A percentile compares a stretch with the other conserved stretches of the same genome.
Conservation (phyloP, 2,329 filamentous ascomycete species). For the Pyrenophora tritici-repentis region DNA sequence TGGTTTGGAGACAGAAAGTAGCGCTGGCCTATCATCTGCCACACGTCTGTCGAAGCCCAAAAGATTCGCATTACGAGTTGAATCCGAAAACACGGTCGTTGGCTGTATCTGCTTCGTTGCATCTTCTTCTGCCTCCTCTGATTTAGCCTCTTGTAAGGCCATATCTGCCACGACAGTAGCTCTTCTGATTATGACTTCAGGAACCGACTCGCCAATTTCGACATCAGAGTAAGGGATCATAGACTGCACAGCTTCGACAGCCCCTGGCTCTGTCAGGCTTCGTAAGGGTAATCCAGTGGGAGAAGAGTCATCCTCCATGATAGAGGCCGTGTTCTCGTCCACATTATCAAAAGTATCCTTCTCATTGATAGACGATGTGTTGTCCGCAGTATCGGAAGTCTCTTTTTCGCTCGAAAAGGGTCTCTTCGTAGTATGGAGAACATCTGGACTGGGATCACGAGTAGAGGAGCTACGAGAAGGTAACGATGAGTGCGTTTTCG, state of each 20-base stretch:
- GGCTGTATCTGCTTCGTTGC: no score
- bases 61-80: no score
- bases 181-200: conserved; percentile 13
- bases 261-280: neutral
- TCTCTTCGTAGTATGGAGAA: neutral
- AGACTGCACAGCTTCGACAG: neutral
- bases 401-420: neutral
- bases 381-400: neutral
- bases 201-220: conserved; percentile 1
- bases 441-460: conserved; percentile 5
- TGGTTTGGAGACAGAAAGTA: no score
- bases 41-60: no score
- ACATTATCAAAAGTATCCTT: neutral
- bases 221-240: neutral
- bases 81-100: no score
- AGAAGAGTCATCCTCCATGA: neutral
- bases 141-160: neutral
- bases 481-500: neutral
- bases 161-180: conserved; percentile 2
- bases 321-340: neutral
- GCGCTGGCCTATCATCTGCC: no score
- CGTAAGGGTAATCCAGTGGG: neutral
- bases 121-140: no score
- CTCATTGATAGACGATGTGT: no score
- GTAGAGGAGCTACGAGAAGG: neutral